Base-by-base conservation (phyloP, 176 grass and related monocot genomes). In the Chloris gayana region DNA sequence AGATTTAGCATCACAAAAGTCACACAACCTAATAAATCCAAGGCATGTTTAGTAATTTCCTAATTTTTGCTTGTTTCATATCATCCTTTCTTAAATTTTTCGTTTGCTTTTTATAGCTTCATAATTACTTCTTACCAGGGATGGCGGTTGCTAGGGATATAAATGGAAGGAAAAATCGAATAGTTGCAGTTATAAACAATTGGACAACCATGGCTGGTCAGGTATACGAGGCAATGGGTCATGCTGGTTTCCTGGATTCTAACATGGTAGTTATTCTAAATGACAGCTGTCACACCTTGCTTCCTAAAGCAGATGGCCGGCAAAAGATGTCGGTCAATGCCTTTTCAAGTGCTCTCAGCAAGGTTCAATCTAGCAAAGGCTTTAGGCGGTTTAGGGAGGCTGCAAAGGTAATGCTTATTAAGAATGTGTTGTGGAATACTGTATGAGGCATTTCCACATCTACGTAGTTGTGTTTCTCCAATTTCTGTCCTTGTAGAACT, bases 261-360 rank as follows among this genome's bases (percentile, higher is more conserved):
- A 94, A 94, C 46, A 94, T 94, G 92, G 87, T 94, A 75, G 88
- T 94, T 61, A 89, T 94, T 86, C 83, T 94, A 84, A 94, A 91
- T 85, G 92, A 94, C 47, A 91, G 79, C 33, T 51, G 75, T 17
- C 82, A 91, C 42, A 86, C 86, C 38, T 83, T 88, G 64, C 86
- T 91, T 78, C 83, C 83, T 73, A 94, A 88, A 73, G 61, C 82
- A 44, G 66, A 69, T 83, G 82, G 84, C 25, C 62, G 29, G 19
- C 61, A 78, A 79, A 88, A 83, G 77, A 90, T 83, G 87, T 83
- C 84, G 34, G 69, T 91, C 33, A 94, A 89, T 86, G 75, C 89
- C n/a, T 37, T 94, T 30, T 94, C 92, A 19, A 94, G 88, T 85
- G 82, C 85, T 91, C 32, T 87, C 61, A 94, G 85, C 89, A 87